Percentiles rank a stretch among this genome's conserved stretches.
Evolutionary conservation across 768 basidiomycete species (phyloP).

Genomic region (Russula sp.): DNA sequence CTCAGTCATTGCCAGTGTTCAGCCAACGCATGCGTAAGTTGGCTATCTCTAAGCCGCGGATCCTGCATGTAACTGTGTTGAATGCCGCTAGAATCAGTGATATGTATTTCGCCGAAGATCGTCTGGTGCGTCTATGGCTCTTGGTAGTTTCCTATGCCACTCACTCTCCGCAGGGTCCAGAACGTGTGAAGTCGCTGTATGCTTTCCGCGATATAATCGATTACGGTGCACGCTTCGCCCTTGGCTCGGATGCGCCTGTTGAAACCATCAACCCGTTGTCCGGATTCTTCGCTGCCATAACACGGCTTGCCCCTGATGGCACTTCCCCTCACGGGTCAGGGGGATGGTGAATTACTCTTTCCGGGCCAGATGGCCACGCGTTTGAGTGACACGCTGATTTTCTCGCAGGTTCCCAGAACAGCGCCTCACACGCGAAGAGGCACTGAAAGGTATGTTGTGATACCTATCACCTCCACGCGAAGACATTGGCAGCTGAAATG

Average conservation of each 20-base stretch:
- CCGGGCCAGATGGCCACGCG: neutral
- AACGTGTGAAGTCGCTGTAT: constrained; percentile 81
- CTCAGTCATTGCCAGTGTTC: constrained; percentile 83
- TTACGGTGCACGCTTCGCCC: constrained; percentile 61
- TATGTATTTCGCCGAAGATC: constrained; percentile 87
- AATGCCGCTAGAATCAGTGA: constrained; percentile 58
- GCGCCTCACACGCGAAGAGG: constrained; percentile 69
- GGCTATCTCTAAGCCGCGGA: constrained; percentile 27
- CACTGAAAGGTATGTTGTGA: constrained; percentile 57
- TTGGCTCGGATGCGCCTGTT: constrained; percentile 91
- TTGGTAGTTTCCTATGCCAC: constrained; percentile 6
- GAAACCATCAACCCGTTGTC: constrained; percentile 81
- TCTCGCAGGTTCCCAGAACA: constrained; percentile 75
- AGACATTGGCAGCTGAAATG: neutral
- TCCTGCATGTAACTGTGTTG: constrained; percentile 12
- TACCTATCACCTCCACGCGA: neutral
- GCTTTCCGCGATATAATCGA: constrained; percentile 76
- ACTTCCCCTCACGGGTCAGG: constrained; percentile 75
- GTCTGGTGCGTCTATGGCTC: constrained; percentile 52
- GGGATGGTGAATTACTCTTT: constrained; percentile 62
- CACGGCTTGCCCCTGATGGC: constrained; percentile 66
- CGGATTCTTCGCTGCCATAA: constrained; percentile 86
- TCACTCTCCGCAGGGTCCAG: constrained; percentile 55
- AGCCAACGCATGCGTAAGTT: constrained; percentile 82
- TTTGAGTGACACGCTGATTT: constrained; percentile 1